Conservation (phyloP, 331 rosid genomes). For the Quercus tomentella region DNA sequence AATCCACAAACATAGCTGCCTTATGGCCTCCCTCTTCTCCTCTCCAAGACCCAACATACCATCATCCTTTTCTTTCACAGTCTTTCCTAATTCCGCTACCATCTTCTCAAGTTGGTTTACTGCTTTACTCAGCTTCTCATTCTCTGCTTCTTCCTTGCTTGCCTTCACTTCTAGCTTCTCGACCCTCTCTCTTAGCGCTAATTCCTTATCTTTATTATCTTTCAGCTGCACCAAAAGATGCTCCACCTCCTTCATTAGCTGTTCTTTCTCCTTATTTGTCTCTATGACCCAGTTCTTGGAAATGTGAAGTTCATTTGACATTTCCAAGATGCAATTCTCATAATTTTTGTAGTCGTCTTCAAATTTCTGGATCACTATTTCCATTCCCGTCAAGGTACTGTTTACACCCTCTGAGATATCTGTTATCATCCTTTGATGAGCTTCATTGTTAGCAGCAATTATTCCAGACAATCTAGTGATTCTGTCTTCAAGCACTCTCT, state of each 20-base stretch:
- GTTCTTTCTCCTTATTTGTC: slow-evolving; percentile 35
- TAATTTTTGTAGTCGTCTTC: slow-evolving; percentile 30
- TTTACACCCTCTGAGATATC: slow-evolving; percentile 33
- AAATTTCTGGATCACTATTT: slow-evolving; percentile 40
- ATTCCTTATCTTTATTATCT: slow-evolving; percentile 36
- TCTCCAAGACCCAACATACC: slow-evolving; percentile 57
- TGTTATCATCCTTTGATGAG: slow-evolving; percentile 41
- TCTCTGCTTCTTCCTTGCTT: slow-evolving; percentile 57
- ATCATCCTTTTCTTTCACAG: slow-evolving; percentile 59
- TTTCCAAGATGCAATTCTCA: slow-evolving; percentile 35
- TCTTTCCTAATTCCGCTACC: slow-evolving; percentile 55
- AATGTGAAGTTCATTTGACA: slow-evolving; percentile 47
- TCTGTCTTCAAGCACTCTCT: slow-evolving; percentile 54
- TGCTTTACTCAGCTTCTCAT: slow-evolving; percentile 44
- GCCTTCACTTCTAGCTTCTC: slow-evolving; percentile 53
- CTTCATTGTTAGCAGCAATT: slow-evolving; percentile 50
- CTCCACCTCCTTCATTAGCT: slow-evolving; percentile 38
- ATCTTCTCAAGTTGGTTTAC: slow-evolving; percentile 56
- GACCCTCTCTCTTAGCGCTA: slow-evolving; percentile 30
- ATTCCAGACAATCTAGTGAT: slow-evolving; percentile 40
- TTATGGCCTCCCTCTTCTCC: slow-evolving; percentile 90
- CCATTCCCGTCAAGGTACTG: slow-evolving; percentile 39
- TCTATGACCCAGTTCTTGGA: slow-evolving; percentile 48
- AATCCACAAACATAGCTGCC: slow-evolving; percentile 83
- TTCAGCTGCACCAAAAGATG: slow-evolving; percentile 44